Evolutionary conservation across 768 basidiomycete genomes (phyloP), one percentile per base, ranked within the genome.

Genomic region (Pleurotus eryngii): DNA sequence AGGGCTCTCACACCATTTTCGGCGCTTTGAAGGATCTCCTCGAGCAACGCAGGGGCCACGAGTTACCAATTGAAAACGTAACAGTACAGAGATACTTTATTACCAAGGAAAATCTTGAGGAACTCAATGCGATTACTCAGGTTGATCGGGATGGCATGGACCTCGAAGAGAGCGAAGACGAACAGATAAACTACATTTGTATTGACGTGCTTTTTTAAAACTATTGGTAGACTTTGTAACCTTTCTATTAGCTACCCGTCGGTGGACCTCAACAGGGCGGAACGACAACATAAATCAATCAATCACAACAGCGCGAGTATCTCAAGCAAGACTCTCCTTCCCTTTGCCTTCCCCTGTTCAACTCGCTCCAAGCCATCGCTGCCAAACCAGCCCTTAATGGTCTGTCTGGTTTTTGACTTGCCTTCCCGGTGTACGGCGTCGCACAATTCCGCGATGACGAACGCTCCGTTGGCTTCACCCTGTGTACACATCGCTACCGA

Each of bases 381-480:
- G 11, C 67, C 71, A 67, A 93, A 90, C 87, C 86, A 89, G 6
- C 56, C 64, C 65, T 78, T 84, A 51, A 89, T 64, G 27, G 59
- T 75, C 60, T 68, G 66, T 64, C 76, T 77, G 58, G 76, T 77
- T 20, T 70, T 72, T 7, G 67, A 67, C 12, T 59, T 69, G 3
- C 73, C 75, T n/a, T 73, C 75, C 24, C 72, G 74, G 26, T 66
- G 68, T 42, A 89, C 69, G 24, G 86, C 78, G 62, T 85, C 85
- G 65, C 87, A 81, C 27, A 92, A 72, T 66, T 88, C 90, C 0
- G 86, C 84, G 1, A 93, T 76, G 14, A 94, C 81, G 63, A 93
- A 95, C 4, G 84, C 79, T 0, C 92, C 92, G 51, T 83, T 81
- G 14, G 80, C 73, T 22, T 76, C 74, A 2, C 82, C 84, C 37